Conservation (phyloP, 2,329 filamentous ascomycete species). For the Aspergillus hiratsukae region DNA sequence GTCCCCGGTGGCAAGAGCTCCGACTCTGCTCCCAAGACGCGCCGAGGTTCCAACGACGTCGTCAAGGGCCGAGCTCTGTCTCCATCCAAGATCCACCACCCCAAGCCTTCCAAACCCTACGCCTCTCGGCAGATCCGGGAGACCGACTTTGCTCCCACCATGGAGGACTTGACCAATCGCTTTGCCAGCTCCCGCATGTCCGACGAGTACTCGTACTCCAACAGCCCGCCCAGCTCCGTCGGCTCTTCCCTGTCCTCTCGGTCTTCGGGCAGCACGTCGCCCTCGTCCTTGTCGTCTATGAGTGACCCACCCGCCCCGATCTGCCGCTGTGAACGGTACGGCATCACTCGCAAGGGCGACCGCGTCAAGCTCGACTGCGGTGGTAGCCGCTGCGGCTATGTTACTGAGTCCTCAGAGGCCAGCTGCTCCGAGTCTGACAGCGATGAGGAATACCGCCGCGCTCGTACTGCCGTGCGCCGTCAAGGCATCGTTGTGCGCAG, state of each 20-base stretch:
- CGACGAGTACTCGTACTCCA: slow-evolving; percentile 68
- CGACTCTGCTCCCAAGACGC: slow-evolving; percentile 36
- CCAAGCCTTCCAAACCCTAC: slow-evolving; percentile 82
- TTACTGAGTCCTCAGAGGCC: slow-evolving; percentile 57
- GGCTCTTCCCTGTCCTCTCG: slow-evolving; percentile 70
- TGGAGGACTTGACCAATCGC: slow-evolving; percentile 75
- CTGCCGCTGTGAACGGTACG: slow-evolving; percentile 94
- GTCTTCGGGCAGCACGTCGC: slow-evolving; percentile 53
- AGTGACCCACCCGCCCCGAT: slow-evolving; percentile 54
- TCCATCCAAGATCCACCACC: slow-evolving; percentile 82
- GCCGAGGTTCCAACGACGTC: slow-evolving; percentile 59
- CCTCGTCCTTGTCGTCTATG: slow-evolving; percentile 60
- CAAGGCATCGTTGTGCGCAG: slow-evolving; percentile 39
- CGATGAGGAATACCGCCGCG: slow-evolving; percentile 37
- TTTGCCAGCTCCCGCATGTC: slow-evolving; percentile 67
- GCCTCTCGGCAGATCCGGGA: slow-evolving; percentile 84
- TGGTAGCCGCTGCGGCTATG: slow-evolving; percentile 79
- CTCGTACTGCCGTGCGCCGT: slow-evolving; percentile 30
- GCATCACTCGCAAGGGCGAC: slow-evolving; percentile 88
- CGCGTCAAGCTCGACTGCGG: slow-evolving; percentile 96
- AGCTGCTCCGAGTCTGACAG: slow-evolving; percentile 61
- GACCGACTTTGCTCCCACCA: slow-evolving; percentile 70
- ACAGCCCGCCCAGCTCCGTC: slow-evolving; percentile 66
- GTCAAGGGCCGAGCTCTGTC: slow-evolving; percentile 86
- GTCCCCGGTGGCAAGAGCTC: slow-evolving; percentile 59